Evolutionary conservation across 2,329 filamentous ascomycete species (phyloP), one percentile per base, ranked within the genome.

Genomic region (Triangularia setosa): DNA sequence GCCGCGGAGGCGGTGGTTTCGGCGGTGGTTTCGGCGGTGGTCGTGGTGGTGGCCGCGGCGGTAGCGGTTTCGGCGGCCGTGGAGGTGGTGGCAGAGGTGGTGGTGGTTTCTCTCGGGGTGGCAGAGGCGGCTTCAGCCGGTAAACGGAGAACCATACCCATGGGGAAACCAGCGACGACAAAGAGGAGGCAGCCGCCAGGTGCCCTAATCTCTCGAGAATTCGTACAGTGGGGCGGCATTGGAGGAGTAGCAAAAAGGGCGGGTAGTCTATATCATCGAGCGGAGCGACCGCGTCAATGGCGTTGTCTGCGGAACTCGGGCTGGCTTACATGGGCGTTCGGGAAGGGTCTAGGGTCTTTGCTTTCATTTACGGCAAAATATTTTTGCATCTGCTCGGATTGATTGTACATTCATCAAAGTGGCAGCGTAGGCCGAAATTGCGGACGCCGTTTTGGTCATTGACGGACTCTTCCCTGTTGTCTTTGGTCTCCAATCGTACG

Each of bases 31-130:
- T 75, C 69, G 75, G 73, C 14, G 35, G 30, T 58, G 68, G 75
- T 55, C 71, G 74, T 33, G 69, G 73, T 53, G 67, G 71, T 21
- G 55, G 71, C 35, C 54, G 62, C 27, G 74, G 76, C 28, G 63
- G 67, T 57, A 44, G 68, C 55, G 68, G 75, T 23, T 75, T 75
- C 69, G 75, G 73, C 35, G 35, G 74, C 35, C 69, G 73, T 52
- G 67, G 71, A 23, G 58, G 71, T 28, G 68, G 71, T 30, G 65
- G 72, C 23, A 68, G 71, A 18, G 69, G 71, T 21, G 69, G 69
- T 23, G 69, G 72, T 28, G 63, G 68, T 28, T 64, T 68, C 21
- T 59, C 67, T 23, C 81, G 81, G 68, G 77, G 74, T 56, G 64
- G 67, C 33, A 59, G 64, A 21, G 65, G 65, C 35, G 65, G 65